Base-by-base conservation (phyloP, 2,329 filamentous ascomycete genomes). In the Fusarium subtropicale region DNA sequence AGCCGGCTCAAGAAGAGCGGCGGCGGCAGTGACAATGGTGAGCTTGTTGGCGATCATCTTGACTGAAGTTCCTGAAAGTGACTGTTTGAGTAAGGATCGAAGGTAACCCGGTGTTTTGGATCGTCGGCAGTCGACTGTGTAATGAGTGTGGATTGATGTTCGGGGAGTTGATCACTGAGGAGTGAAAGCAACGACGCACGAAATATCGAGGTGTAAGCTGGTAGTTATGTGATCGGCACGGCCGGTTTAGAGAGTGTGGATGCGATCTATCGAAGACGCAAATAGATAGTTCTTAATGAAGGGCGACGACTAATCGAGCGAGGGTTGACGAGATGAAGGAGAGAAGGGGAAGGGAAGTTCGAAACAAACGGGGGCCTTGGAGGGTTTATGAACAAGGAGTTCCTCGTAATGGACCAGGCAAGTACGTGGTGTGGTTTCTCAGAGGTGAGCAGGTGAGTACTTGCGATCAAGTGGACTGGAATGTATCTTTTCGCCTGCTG, bases 261-360 rank as follows among this genome's bases (percentile, higher is more conserved):
- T 72, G 80, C 79, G 66, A 79, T 85, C 84, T 86, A 73, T 86
- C 84, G 85, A 86, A 86, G 84, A 85, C 81, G 79, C 82, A 61
- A 67, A 77, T 73, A 52, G 48, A 52, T 52, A 52, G 48, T 41
- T 36, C 26, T 31, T 31, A 75, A 74, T 47, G 69, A 75, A 74
- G 60, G 73, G 65, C 69, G 66, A 68, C 66, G 60, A 75, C 67
- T 59, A 64, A 63, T 65, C 62, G 47, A 66, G 66, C 73, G 70
- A 74, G 67, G 72, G 68, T 60, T 68, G 61, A 63, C 57, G 56
- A 64, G 71, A 74, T 74, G 72, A 70, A 70, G 64, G 68, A 67
- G 61, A 60, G 63, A 71, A 58, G 30, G 51, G 55, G 56, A 56
- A 66, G 45, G 45, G 55, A 56, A 52, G 57, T 50, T 57, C 28